A percentile compares a stretch with the other conserved stretches of the same genome.
Conservation (phyloP, 805 yeast genomes). For the Hagleromyces aurorensis region DNA sequence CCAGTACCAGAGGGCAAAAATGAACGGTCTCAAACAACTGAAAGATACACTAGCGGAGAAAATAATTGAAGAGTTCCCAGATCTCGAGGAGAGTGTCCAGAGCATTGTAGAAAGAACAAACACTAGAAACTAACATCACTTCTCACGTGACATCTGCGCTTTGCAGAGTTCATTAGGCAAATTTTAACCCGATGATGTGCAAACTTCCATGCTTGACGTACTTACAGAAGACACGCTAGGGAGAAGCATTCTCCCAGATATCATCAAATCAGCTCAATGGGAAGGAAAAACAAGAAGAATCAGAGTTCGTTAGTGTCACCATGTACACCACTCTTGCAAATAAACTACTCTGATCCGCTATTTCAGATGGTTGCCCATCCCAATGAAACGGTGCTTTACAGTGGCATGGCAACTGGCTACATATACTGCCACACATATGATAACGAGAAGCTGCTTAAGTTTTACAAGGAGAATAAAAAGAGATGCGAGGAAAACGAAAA, state of each 20-base stretch:
- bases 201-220: background rate
- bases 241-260: background rate
- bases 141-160: constrained; percentile 1
- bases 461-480: constrained; percentile 15
- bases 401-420: constrained; percentile 81
- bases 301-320: constrained; percentile 8
- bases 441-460: constrained; percentile 35
- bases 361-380: constrained; percentile 80
- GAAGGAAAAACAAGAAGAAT: constrained; percentile 13
- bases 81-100: constrained; percentile 49
- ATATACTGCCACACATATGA: constrained; percentile 56
- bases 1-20: constrained; percentile 80
- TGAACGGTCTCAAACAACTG: constrained; percentile 57
- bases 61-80: constrained; percentile 73
- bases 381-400: constrained; percentile 46
- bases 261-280: constrained; percentile 4
- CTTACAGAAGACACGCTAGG: background rate
- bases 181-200: constrained; percentile 1
- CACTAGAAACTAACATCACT: constrained; percentile 1
- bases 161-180: background rate
- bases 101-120: constrained; percentile 41
- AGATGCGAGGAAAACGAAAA: constrained; percentile 32
- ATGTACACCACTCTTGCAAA: constrained; percentile 30
- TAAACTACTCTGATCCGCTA: constrained; percentile 49
- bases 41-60: constrained; percentile 61